A percentile compares a stretch with the other conserved stretches of the same genome.
phyloP scores from a whole-genome alignment of 371 early-diverging fungal species.

The Syncephalastrum racemosum region DNA sequence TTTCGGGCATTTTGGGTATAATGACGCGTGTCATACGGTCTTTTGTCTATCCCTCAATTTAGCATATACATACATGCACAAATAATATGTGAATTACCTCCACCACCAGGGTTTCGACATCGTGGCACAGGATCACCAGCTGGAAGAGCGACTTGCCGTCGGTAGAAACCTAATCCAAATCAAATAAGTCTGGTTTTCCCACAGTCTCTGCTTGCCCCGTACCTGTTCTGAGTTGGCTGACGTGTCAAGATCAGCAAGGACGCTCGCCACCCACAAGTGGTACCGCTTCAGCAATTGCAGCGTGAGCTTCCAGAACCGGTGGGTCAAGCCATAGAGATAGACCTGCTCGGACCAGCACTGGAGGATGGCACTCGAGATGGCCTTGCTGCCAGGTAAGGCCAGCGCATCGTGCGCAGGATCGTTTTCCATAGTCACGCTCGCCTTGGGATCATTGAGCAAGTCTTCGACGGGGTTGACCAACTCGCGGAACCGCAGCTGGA shows the following conservation, averaged over 20 bases:
- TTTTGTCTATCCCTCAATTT: constrained; percentile 8
- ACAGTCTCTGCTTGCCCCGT: constrained; percentile 4
- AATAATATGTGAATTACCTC: constrained; percentile 9
- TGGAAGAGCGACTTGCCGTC: background rate
- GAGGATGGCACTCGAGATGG: constrained; percentile 52
- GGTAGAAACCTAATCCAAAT: too few species aligned
- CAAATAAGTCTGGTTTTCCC: background rate
- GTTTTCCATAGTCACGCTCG: constrained; percentile 8
- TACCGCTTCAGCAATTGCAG: constrained; percentile 64
- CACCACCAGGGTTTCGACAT: constrained; percentile 21
- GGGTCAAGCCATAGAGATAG: constrained; percentile 60
- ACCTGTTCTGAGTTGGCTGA: background rate
- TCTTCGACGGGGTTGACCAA: constrained; percentile 54
- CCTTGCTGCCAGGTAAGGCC: constrained; percentile 47
- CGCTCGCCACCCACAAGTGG: constrained; percentile 33
- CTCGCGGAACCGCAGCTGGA: constrained; percentile 68
- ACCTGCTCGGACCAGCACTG: constrained; percentile 72
- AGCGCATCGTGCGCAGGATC: background rate
- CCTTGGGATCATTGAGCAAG: constrained; percentile 18
- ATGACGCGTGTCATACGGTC: constrained; percentile 17
- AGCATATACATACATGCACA: background rate
- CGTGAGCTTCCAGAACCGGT: constrained; percentile 77
- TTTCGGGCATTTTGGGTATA: constrained; percentile 36
- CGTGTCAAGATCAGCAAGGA: constrained; percentile 21
- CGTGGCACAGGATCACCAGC: constrained; percentile 19